Conservation (phyloP, 768 basidiomycete genomes). For the Hygrocybe coccinea region DNA sequence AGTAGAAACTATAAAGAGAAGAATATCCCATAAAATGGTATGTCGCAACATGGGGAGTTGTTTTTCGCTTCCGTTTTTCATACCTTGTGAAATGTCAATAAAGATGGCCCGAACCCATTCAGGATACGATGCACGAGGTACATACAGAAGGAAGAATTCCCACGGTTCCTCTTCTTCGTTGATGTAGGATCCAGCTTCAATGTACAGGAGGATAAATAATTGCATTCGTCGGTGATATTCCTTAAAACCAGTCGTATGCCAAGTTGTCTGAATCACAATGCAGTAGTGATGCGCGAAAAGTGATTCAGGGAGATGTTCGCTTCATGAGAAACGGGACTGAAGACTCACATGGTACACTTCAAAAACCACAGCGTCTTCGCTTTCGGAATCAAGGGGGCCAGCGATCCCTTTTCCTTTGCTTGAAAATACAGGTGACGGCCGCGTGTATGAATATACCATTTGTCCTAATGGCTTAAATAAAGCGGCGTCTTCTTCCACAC, state of each 20-base stretch:
- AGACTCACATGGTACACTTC: slow-evolving; percentile 85
- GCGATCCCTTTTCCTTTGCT: slow-evolving; percentile 54
- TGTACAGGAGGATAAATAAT: slow-evolving; percentile 87
- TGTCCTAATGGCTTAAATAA: slow-evolving; percentile 74
- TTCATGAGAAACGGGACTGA: background rate
- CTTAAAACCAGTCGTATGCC: slow-evolving; percentile 80
- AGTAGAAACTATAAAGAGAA: slow-evolving; percentile 92
- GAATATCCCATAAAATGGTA: slow-evolving; percentile 96
- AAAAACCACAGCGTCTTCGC: slow-evolving; percentile 63
- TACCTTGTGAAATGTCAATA: slow-evolving; percentile 45
- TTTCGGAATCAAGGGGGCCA: slow-evolving; percentile 41
- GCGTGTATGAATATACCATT: slow-evolving; percentile 71
- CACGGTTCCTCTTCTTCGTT: slow-evolving; percentile 89
- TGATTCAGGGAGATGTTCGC: background rate
- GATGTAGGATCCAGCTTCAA: slow-evolving; percentile 94
- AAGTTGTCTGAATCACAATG: slow-evolving; percentile 55
- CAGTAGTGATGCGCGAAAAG: no score
- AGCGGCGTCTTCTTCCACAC: slow-evolving; percentile 73
- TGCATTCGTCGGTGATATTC: slow-evolving; percentile 94
- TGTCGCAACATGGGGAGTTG: slow-evolving; percentile 43
- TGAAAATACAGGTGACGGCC: slow-evolving; percentile 38
- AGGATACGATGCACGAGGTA: background rate
- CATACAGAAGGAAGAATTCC: slow-evolving; percentile 88
- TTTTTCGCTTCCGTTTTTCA: slow-evolving; percentile 70
- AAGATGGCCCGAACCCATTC: background rate